Conservation (phyloP, 164 flowering plant genomes). For the Dillenia suffruticosa region DNA sequence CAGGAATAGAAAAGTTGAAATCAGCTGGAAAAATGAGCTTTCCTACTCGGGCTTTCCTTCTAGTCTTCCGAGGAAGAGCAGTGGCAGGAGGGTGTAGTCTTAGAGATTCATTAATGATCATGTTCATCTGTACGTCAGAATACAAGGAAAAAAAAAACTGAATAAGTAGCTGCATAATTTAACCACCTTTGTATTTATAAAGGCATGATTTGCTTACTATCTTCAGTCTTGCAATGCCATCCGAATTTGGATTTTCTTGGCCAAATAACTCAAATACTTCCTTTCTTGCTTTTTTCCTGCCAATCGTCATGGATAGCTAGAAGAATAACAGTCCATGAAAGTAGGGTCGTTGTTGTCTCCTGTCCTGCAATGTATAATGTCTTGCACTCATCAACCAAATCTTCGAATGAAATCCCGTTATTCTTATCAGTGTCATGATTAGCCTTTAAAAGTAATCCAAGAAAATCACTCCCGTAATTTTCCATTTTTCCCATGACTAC, state of each 20-base stretch:
- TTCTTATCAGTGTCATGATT: slow-evolving; percentile 11
- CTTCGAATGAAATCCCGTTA: slow-evolving; percentile 11
- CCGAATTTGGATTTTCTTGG: slow-evolving; percentile 11
- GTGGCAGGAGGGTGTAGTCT: slow-evolving; percentile 6
- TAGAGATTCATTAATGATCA: slow-evolving; percentile 12
- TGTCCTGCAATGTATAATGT: slow-evolving; percentile 12
- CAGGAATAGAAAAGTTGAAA: background rate
- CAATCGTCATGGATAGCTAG: background rate
- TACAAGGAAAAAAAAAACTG: background rate
- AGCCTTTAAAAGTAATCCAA: slow-evolving; percentile 12
- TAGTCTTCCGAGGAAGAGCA: background rate
- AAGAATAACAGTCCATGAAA: slow-evolving; percentile 9
- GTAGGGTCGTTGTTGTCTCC: slow-evolving; percentile 11
- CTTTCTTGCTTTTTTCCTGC: no score
- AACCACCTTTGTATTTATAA: slow-evolving; percentile 8
- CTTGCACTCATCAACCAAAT: slow-evolving; percentile 18
- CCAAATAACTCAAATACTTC: slow-evolving; percentile 4
- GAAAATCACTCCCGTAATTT: slow-evolving; percentile 15
- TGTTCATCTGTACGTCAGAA: slow-evolving; percentile 3
- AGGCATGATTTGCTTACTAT: slow-evolving; percentile 8
- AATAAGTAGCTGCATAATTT: background rate
- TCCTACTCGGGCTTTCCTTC: background rate
- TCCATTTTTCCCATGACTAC: slow-evolving; percentile 1
- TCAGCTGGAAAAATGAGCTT: slow-evolving; percentile 1
- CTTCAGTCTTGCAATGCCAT: slow-evolving; percentile 14